Evolutionary conservation across 345 rosid genomes (phyloP).

Genomic region (Streptanthus diversifolius): DNA sequence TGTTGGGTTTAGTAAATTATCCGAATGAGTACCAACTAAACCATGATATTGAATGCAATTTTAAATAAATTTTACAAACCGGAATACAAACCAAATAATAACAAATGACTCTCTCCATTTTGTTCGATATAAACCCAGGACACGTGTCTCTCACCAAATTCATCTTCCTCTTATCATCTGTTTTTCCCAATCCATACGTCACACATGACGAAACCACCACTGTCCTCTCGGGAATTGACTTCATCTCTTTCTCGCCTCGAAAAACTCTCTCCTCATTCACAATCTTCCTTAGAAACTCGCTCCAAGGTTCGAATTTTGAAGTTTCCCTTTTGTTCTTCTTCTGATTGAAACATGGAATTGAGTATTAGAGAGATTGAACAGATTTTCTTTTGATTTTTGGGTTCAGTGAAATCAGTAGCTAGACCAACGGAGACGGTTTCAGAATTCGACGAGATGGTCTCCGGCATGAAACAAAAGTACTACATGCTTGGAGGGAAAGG

Average conservation of each 20-base stretch:
- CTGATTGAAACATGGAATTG: neutral
- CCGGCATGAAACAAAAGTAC: constrained; percentile 80
- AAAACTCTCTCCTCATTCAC: constrained; percentile 9
- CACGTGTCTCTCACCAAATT: constrained; percentile 67
- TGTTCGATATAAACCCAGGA: constrained; percentile 76
- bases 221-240: constrained; percentile 26
- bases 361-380: neutral
- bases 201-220: constrained; percentile 46
- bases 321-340: constrained; percentile 6
- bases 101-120: constrained; percentile 55
- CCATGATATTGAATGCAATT: no score
- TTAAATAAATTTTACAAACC: no score
- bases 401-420: constrained; percentile 79
- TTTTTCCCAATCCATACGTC: constrained; percentile 46
- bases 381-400: constrained; percentile 15
- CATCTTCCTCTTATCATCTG: constrained; percentile 52
- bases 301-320: constrained; percentile 43
- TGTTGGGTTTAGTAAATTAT: no score
- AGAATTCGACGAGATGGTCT: constrained; percentile 85
- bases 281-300: constrained; percentile 30
- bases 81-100: no score
- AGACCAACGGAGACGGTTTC: constrained; percentile 66
- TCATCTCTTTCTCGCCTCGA: constrained; percentile 43
- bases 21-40: no score
- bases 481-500: constrained; percentile 98